Base-by-base conservation (phyloP, 2,329 filamentous ascomycete species). In the Paecilomyces niveus region DNA sequence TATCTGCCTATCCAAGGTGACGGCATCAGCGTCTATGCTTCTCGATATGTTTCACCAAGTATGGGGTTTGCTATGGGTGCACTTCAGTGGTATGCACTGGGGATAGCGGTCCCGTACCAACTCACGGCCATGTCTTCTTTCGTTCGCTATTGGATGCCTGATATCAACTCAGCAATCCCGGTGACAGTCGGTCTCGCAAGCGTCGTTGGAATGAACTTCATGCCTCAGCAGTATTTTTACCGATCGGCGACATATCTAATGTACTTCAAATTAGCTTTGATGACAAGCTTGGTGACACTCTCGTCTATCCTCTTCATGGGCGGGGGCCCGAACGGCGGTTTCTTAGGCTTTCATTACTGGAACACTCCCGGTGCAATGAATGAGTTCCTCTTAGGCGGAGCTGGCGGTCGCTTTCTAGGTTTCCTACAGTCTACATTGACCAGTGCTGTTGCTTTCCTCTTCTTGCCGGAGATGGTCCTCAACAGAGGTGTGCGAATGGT, bases 101-200 rank as follows among this genome's bases (percentile, higher is more conserved):
- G 77, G 0, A 79, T 81, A 26, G 67, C 78, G 33, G 74, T 81
- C 0, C 78, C 76, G 54, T 81, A 83, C 59, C 86, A 89, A 71
- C 85, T 89, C 60, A 84, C 83, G 0, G 86, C 86, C 8, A 84
- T 85, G 13, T 81, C 83, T 51, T 80, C 88, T n/a, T 78, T 89
- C 31, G 85, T 89, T 61, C 74, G 83, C 60, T 87, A 83, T 68
- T 89, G 86, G 86, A 65, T 73, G 10, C 69, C 73, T 3, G 65
- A 66, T 21, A 71, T 80, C 55, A 73, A 77, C 51, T 70, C 78
- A 4, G 76, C 76, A 0, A 76, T 77, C 3, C 81, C 78, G 78
- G 80, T 81, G 55, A 82, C 83, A 3, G 81, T 85, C 60, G 75
- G 85, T 61, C 79, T 89, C 61, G 72, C 84, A 2, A 76, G 89